A percentile compares a stretch with the other conserved stretches of the same genome.
phyloP scores from a whole-genome alignment of 192 early-diverging fungal genomes.

The Jimgerdemannia flammicorona region DNA sequence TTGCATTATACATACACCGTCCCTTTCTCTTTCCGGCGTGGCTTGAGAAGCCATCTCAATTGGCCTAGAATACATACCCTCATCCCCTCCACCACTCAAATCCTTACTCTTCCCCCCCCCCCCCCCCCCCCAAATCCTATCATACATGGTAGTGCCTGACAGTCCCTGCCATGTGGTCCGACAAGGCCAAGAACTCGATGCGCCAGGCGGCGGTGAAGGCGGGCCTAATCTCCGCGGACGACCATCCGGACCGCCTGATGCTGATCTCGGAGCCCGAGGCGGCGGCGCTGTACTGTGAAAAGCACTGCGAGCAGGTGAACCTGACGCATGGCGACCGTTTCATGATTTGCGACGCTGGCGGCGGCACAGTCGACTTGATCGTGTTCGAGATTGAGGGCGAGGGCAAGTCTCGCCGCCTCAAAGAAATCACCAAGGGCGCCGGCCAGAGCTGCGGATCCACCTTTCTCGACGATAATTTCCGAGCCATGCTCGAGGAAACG shows the following conservation, averaged over 20 bases:
- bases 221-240: slow-evolving; percentile 25
- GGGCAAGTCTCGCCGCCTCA: slow-evolving; percentile 21
- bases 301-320: slow-evolving; percentile 39
- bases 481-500: slow-evolving; percentile 3
- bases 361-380: slow-evolving; percentile 50
- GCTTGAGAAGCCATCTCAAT: too few species aligned
- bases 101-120: too few species aligned
- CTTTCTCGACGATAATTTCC: slow-evolving; percentile 41
- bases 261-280: slow-evolving; percentile 44
- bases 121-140: background rate
- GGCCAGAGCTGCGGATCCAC: slow-evolving; percentile 45
- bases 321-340: slow-evolving; percentile 33
- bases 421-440: slow-evolving; percentile 42
- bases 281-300: slow-evolving; percentile 43
- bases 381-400: slow-evolving; percentile 42
- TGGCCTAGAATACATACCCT: too few species aligned
- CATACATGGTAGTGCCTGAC: slow-evolving; percentile 28
- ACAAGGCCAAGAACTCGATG: slow-evolving; percentile 40
- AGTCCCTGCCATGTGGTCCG: slow-evolving; percentile 52
- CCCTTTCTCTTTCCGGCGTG: too few species aligned
- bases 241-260: slow-evolving; percentile 36
- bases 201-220: slow-evolving; percentile 37
- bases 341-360: slow-evolving; percentile 50
- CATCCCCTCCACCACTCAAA: too few species aligned
- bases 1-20: background rate